Evolutionary conservation across 768 basidiomycete species (phyloP).

Genomic region (Podaxis sp.): DNA sequence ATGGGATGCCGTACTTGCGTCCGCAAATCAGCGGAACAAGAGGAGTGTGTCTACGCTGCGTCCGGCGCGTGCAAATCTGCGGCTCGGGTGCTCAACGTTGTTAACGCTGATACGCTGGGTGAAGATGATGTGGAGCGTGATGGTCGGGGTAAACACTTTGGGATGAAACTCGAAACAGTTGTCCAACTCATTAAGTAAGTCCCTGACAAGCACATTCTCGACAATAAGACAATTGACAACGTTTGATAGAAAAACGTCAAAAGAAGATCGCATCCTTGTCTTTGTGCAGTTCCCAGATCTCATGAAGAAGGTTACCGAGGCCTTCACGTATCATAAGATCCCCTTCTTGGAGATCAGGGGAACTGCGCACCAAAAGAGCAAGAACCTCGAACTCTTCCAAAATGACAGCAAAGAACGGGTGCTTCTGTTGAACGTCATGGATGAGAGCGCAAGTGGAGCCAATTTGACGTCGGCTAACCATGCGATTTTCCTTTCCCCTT

Average conservation of each 20-base stretch:
- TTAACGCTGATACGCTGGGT: constrained; percentile 76
- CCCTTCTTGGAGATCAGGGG: constrained; percentile 82
- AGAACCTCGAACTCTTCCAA: constrained; percentile 85
- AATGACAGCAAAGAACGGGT: constrained; percentile 75
- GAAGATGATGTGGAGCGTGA: constrained; percentile 76
- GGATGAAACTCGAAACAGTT: constrained; percentile 79
- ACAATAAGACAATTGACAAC: constrained; percentile 11
- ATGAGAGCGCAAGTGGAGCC: constrained; percentile 92
- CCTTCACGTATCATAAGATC: constrained; percentile 70
- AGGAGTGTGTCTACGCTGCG: constrained; percentile 78
- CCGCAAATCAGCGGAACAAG: constrained; percentile 64
- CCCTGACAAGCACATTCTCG: neutral
- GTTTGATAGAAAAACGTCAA: constrained; percentile 60
- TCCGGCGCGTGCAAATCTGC: constrained; percentile 75
- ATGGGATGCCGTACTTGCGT: constrained; percentile 81
- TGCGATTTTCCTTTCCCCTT: constrained; percentile 91
- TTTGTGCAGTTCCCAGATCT: constrained; percentile 97
- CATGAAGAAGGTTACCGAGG: constrained; percentile 87
- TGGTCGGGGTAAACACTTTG: constrained; percentile 74
- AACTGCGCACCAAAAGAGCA: constrained; percentile 72
- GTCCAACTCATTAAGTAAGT: constrained; percentile 74
- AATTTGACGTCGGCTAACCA: constrained; percentile 94
- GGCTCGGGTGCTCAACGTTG: constrained; percentile 79
- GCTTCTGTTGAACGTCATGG: constrained; percentile 87
- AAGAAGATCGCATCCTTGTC: constrained; percentile 80